phyloP scores from a whole-genome alignment of 495 filamentous ascomycete species.

The Talaromyces thailandensis region DNA sequence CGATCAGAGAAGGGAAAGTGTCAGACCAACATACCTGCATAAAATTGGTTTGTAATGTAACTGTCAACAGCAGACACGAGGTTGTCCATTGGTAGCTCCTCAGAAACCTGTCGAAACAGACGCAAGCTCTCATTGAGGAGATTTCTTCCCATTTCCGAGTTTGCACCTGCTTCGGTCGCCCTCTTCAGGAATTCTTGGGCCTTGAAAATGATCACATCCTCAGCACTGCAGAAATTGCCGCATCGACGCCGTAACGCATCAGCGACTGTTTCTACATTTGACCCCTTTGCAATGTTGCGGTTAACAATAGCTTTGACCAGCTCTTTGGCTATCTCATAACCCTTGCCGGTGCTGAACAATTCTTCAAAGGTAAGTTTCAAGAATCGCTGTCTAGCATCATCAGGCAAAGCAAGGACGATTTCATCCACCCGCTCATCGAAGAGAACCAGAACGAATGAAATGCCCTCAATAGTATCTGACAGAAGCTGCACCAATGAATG shows the following conservation, averaged over 20 bases:
- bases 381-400: conserved; percentile 55
- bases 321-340: conserved; percentile 89
- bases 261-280: conserved; percentile 93
- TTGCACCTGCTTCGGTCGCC: conserved; percentile 66
- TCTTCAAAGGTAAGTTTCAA: conserved; percentile 72
- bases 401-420: conserved; percentile 73
- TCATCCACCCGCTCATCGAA: conserved; percentile 89
- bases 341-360: conserved; percentile 68
- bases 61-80: conserved; percentile 67
- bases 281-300: conserved; percentile 87
- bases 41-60: conserved; percentile 76
- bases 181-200: conserved; percentile 89
- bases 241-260: conserved; percentile 85
- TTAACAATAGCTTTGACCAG: conserved; percentile 98
- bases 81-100: conserved; percentile 69
- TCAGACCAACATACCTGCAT: conserved; percentile 43
- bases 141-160: conserved; percentile 67
- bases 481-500: conserved; percentile 76
- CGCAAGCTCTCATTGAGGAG: conserved; percentile 81
- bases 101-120: conserved; percentile 80
- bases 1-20: neutral
- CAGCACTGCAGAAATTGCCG: conserved; percentile 91
- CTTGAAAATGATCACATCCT: conserved; percentile 96
- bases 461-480: conserved; percentile 83
- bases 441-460: conserved; percentile 86